phyloP scores from a whole-genome alignment of 1,284 basidiomycete species.

The Cutaneotrichosporon curvatum region DNA sequence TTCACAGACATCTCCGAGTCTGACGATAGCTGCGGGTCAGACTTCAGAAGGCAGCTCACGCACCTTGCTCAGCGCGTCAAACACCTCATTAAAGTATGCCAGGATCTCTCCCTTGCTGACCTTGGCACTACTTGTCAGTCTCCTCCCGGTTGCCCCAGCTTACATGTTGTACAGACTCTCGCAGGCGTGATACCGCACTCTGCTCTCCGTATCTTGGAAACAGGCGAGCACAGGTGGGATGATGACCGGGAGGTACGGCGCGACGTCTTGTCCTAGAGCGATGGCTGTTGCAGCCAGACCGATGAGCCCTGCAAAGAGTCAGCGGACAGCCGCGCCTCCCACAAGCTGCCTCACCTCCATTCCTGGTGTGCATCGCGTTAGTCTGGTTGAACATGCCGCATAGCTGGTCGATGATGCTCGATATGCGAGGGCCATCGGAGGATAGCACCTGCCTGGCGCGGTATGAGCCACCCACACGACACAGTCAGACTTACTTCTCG shows the following conservation, averaged over 20 bases:
- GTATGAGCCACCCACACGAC: not conserved
- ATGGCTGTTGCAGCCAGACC: slow-evolving; percentile 95
- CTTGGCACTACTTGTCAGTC: slow-evolving; percentile 55
- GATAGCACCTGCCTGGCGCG: slow-evolving; percentile 65
- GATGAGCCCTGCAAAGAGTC: slow-evolving; percentile 55
- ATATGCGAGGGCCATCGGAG: slow-evolving; percentile 73
- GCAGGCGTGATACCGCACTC: slow-evolving; percentile 75
- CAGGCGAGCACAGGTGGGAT: slow-evolving; percentile 84
- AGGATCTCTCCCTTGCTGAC: slow-evolving; percentile 96
- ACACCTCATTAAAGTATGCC: slow-evolving; percentile 96
- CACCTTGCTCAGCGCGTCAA: slow-evolving; percentile 94
- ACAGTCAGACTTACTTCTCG: slow-evolving; percentile 63
- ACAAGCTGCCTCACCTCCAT: slow-evolving; percentile 58
- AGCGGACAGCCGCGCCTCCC: too few relatives aligned
- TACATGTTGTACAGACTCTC: slow-evolving; percentile 95
- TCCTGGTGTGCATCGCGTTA: slow-evolving; percentile 79
- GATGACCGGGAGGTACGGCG: slow-evolving; percentile 89
- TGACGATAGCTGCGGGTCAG: slow-evolving; percentile 69
- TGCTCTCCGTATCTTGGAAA: slow-evolving; percentile 89
- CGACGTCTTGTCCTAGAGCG: slow-evolving; percentile 85
- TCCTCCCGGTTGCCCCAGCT: slow-evolving; percentile 5
- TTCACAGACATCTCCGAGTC: slow-evolving; percentile 96
- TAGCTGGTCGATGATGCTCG: slow-evolving; percentile 86
- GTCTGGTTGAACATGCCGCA: slow-evolving; percentile 82
- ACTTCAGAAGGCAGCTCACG: slow-evolving; percentile 21